Evolutionary conservation across 73 alveolate species (phyloP), one percentile per base, ranked within the genome.

Genomic region (Paramecium sonneborni): DNA sequence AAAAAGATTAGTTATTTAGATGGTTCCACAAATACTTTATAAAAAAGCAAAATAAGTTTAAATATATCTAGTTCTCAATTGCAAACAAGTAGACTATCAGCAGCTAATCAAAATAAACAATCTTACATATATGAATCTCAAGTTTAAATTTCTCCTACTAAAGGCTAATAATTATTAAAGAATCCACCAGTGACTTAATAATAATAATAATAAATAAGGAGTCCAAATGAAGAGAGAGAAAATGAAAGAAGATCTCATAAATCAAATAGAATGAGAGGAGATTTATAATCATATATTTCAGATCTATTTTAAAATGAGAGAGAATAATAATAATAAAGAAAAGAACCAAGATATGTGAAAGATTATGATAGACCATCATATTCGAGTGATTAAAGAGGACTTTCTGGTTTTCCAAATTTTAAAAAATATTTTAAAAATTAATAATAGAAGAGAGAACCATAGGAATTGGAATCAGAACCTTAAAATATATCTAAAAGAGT

Each of bases 261-360:
- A 72, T 30, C 86, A 12, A 72, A 72, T 32, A 72, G 86, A 72
- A 72, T 72, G 86, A 72, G 44, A 41, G 86, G 58, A 21, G 86
- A 72, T 72, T 38, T 72, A 41, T 37, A 72, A 38, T 38, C 55
- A 32, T 72, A 72, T 72, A 72, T 72, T 72, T 72, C 86, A 15
- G 86, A 72, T 3, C 57, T 72, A 21, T 72, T 72, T 72, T 10
- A 72, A 35, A 72, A 37, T 37, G 86, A 72, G 20, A 32, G 86
- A 32, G 86, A 72, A 35, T 35, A 72, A 35, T 28, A 24, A n/a
- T 9, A 58, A 15, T 72, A 14, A 62, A 62, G 84, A 62, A 2
- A 30, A 26, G 84, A 62, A 62, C 48, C 84, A 30, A 62, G 48
- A 62, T 26, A 11, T 26, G 12, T 20, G 6, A 62, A 46, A 62